A percentile compares a stretch with the other conserved stretches of the same genome.
Evolutionary conservation across 805 yeast genomes (phyloP).

Genomic region (Phaffomyces antillensis): DNA sequence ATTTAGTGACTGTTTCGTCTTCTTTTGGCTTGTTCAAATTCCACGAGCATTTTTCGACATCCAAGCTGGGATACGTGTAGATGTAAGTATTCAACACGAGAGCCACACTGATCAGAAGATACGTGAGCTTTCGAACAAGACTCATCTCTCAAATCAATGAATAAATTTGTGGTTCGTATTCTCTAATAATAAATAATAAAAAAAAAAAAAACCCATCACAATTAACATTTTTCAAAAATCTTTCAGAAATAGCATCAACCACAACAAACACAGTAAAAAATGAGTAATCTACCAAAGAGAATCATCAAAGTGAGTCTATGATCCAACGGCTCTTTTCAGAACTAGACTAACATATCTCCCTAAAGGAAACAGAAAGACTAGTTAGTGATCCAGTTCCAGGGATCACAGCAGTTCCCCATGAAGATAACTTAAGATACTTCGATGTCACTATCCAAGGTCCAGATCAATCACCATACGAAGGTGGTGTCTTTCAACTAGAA

Average conservation of each 20-base stretch:
- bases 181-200: not conserved
- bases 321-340: not conserved
- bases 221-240: not conserved
- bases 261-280: not conserved
- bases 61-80: constrained; percentile 67
- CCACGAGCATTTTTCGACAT: constrained; percentile 58
- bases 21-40: constrained; percentile 15
- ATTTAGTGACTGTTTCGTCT: constrained; percentile 4
- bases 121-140: constrained; percentile 19
- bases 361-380: constrained; percentile 81
- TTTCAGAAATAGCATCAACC: not conserved
- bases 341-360: not conserved
- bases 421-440: constrained; percentile 88
- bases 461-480: constrained; percentile 83
- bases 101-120: constrained; percentile 28
- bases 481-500: constrained; percentile 74
- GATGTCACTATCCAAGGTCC: constrained; percentile 93
- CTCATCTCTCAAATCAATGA: constrained; percentile 6
- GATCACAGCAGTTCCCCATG: constrained; percentile 87
- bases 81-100: constrained; percentile 52
- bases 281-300: constrained; percentile 63
- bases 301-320: constrained; percentile 65
- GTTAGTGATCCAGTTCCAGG: constrained; percentile 96
- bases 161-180: not conserved
- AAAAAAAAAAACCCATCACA: too few relatives aligned